Conservation (phyloP, 805 yeast species). For the Barnettozyma vustinii region DNA sequence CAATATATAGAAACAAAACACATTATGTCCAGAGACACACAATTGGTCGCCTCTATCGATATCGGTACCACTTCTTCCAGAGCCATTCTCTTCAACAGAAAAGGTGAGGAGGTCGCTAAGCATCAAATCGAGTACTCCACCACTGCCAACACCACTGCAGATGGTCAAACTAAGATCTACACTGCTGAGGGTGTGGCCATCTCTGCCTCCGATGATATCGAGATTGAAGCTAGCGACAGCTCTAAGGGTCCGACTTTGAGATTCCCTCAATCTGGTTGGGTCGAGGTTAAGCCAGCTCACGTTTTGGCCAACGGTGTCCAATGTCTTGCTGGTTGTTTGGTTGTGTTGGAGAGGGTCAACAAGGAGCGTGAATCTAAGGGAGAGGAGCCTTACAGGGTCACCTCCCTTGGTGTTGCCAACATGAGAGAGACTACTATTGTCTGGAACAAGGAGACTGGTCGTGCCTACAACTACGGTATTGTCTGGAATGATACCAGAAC, state of each 20-base stretch:
- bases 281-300: slow-evolving; percentile 85
- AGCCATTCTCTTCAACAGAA: slow-evolving; percentile 69
- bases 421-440: slow-evolving; percentile 93
- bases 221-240: slow-evolving; percentile 47
- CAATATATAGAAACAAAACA: not conserved
- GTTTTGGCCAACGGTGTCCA: slow-evolving; percentile 74
- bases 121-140: slow-evolving; percentile 89
- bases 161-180: slow-evolving; percentile 50
- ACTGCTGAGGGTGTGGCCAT: slow-evolving; percentile 73
- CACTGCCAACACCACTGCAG: slow-evolving; percentile 48
- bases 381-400: slow-evolving; percentile 53
- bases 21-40: slow-evolving; percentile 24
- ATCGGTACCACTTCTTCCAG: slow-evolving; percentile 92
- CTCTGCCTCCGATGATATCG: slow-evolving; percentile 47
- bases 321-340: slow-evolving; percentile 66
- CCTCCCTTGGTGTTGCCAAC: slow-evolving; percentile 83
- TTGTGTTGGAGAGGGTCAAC: slow-evolving; percentile 52
- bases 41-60: slow-evolving; percentile 64
- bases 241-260: slow-evolving; percentile 61
- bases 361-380: slow-evolving; percentile 38
- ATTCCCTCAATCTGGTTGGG: slow-evolving; percentile 88
- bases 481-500: slow-evolving; percentile 97
- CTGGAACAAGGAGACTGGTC: slow-evolving; percentile 85
- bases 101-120: slow-evolving; percentile 75
- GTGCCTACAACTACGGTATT: slow-evolving; percentile 76